Evolutionary conservation across 345 rosid genomes (phyloP).

Genomic region (Anastatica hierochuntica): DNA sequence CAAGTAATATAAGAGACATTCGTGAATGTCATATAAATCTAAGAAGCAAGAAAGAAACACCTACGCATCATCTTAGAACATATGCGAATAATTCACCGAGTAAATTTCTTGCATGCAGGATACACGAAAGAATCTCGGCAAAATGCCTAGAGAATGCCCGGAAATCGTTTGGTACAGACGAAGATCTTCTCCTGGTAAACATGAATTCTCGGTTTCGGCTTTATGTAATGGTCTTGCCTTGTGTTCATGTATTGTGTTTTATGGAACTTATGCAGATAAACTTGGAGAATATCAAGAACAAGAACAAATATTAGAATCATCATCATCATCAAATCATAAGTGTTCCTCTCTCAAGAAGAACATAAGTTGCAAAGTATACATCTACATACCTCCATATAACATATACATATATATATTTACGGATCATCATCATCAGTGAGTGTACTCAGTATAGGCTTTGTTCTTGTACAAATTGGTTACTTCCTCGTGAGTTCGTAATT

Average conservation of each 20-base stretch:
- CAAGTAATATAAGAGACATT: no score
- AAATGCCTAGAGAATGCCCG: constrained; percentile 65
- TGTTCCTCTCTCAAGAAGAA: constrained; percentile 6
- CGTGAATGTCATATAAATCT: no score
- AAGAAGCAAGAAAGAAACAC: no score
- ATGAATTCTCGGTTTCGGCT: no score
- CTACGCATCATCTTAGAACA: background rate
- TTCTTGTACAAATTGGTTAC: no score
- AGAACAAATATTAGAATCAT: no score
- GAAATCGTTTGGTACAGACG: constrained; percentile 71
- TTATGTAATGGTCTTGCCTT: background rate
- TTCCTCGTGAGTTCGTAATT: no score
- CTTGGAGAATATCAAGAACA: constrained; percentile 22
- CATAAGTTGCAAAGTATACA: background rate
- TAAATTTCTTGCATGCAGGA: constrained; percentile 37
- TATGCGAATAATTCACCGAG: background rate
- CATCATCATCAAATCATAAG: constrained; percentile 1
- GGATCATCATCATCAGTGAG: no score
- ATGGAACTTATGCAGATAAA: constrained; percentile 19
- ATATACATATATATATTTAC: background rate
- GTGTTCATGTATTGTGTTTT: background rate
- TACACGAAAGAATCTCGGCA: constrained; percentile 50
- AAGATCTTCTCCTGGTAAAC: constrained; percentile 75
- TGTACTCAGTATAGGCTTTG: no score
- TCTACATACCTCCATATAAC: background rate